phyloP scores from a whole-genome alignment of 169 alveolate genomes.

The Cryptosporidium bovis region DNA sequence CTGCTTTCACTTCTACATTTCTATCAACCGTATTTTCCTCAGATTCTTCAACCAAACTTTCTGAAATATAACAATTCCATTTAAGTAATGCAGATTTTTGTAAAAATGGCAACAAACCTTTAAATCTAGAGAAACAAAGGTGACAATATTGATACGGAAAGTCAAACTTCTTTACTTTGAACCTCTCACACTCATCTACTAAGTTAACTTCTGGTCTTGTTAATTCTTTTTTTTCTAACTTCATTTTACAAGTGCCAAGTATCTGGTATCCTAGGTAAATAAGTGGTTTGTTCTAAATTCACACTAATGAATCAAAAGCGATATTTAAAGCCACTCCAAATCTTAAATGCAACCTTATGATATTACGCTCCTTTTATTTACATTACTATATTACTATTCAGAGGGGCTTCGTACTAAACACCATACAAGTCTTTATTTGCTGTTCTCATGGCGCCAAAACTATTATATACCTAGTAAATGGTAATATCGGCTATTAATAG shows the following conservation, averaged over 20 bases:
- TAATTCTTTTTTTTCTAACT: neutral
- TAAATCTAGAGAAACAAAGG: constrained; percentile 23
- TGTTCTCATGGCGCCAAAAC: no score
- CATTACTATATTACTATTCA: no score
- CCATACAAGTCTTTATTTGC: no score
- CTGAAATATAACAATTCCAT: constrained; percentile 9
- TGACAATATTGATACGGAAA: constrained; percentile 61
- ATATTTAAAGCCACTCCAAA: no score
- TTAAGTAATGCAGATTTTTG: neutral
- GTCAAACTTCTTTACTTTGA: constrained; percentile 22
- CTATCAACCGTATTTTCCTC: neutral
- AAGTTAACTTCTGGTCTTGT: constrained; percentile 10
- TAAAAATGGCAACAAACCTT: constrained; percentile 40
- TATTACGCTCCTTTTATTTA: no score
- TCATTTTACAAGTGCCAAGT: neutral
- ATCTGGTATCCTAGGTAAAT: no score
- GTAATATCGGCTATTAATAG: no score
- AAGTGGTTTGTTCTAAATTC: no score
- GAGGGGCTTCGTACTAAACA: no score
- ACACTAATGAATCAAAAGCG: no score
- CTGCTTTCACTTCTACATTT: neutral
- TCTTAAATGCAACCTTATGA: no score
- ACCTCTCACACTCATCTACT: constrained; percentile 64
- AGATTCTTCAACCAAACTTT: neutral
- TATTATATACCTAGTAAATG: no score